phyloP scores from a whole-genome alignment of 1,139 yeast species.

The Candida smagusa region DNA sequence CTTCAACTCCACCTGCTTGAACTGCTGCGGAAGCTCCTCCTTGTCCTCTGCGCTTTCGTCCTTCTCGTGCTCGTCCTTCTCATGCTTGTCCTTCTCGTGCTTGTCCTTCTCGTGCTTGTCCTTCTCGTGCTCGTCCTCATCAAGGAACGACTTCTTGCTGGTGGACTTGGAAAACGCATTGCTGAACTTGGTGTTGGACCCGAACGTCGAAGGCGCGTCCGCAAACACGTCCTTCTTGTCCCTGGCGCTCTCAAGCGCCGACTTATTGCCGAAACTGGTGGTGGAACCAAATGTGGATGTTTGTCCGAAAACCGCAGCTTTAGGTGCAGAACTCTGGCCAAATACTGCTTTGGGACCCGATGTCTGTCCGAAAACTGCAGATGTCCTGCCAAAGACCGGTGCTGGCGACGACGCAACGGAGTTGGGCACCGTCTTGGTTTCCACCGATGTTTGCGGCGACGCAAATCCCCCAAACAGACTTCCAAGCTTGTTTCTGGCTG shows the following conservation, averaged over 20 bases:
- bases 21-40: slow-evolving; percentile 28
- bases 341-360: slow-evolving; percentile 35
- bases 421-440: slow-evolving; percentile 17
- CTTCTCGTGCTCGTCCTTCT: slow-evolving; percentile 4
- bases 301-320: too few species aligned
- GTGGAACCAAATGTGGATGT: slow-evolving; percentile 41
- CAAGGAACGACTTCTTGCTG: slow-evolving; percentile 55
- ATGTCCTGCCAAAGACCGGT: slow-evolving; percentile 45
- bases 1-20: slow-evolving; percentile 48
- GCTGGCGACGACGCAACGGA: slow-evolving; percentile 4
- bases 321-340: slow-evolving; percentile 13
- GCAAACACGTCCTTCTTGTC: slow-evolving; percentile 5
- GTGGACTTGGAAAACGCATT: slow-evolving; percentile 53
- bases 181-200: slow-evolving; percentile 57
- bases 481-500: too few species aligned
- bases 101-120: slow-evolving; percentile 6
- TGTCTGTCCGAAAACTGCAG: slow-evolving; percentile 46
- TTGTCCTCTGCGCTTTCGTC: slow-evolving; percentile 6
- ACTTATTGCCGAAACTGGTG: slow-evolving; percentile 51
- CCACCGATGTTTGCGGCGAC: slow-evolving; percentile 20
- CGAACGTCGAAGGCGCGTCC: slow-evolving; percentile 34
- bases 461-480: too few species aligned
- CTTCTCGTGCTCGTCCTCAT: slow-evolving; percentile 18
- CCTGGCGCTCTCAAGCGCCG: slow-evolving; percentile 16
- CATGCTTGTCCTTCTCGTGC: slow-evolving; percentile 6